Conservation (phyloP, 805 yeast genomes). For the Spathaspora gorwiae region DNA sequence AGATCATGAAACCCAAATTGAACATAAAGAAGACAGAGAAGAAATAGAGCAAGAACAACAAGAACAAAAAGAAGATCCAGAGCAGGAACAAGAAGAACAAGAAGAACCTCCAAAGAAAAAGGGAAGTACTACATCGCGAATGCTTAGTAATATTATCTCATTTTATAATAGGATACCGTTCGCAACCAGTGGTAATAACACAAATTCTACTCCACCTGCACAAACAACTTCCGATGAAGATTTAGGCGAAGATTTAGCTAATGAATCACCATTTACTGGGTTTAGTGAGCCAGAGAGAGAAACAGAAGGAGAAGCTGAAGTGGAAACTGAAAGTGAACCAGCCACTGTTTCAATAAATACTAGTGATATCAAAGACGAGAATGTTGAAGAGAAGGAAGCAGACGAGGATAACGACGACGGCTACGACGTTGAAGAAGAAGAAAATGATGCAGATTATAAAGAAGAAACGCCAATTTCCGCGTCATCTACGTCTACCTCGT, state of each 20-base stretch:
- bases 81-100: conserved; percentile 11
- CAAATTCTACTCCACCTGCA: neutral
- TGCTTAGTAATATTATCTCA: neutral
- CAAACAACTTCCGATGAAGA: conserved; percentile 4
- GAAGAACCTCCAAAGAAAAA: conserved; percentile 2
- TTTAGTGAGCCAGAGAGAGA: conserved; percentile 8
- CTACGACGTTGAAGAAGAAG: conserved; percentile 7
- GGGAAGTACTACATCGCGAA: neutral
- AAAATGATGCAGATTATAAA: conserved; percentile 1
- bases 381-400: conserved; percentile 17
- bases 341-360: neutral
- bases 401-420: conserved; percentile 11
- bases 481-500: conserved; percentile 6
- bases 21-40: conserved; percentile 21
- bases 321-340: neutral
- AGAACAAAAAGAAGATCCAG: conserved; percentile 15
- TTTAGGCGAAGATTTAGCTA: conserved; percentile 11
- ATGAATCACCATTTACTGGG: conserved; percentile 13
- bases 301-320: neutral
- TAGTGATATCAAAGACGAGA: too few species aligned
- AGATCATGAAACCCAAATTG: conserved; percentile 13
- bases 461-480: neutral
- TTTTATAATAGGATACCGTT: neutral
- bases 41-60: conserved; percentile 15
- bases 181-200: neutral